Evolutionary conservation across 225 moss, liverwort and hornwort species (phyloP), one percentile per base, ranked within the genome.

Genomic region (Pleurozium schreberi): DNA sequence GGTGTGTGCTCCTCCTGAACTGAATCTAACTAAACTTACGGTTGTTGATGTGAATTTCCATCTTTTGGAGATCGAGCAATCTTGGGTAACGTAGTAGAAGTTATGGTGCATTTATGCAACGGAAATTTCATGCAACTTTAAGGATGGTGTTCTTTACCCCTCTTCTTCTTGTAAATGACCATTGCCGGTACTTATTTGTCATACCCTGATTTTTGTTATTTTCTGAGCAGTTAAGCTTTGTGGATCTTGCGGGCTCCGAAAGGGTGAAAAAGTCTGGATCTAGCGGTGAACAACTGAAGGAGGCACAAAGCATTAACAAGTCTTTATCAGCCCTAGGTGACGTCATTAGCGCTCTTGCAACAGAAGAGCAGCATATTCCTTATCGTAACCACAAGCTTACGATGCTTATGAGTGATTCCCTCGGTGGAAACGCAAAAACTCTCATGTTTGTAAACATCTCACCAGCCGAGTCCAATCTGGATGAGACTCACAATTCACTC

Each of bases 371-470:
- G 75, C 97, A 97, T 86, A 97, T 98, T 85, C 98, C 98, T 62
- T 98, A 98, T 90, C 96, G 98, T 38, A 98, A 98, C 85, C 98
- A 98, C 81, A 98, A 98, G 92, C 92, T 98, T 65, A 98, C 98
- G 61, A 98, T 98, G 98, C 95, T 98, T 65, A 98, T 98, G 98
- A 98, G 98, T 86, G 98, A 98, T 89, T 98, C 98, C 60, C 93
- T 98, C 82, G 98, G 98, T 91, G 98, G 98, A 90, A 98, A 98
- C 91, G 98, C 98, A 7, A 98, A 98, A 89, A 98, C 98, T 67
- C 97, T 98, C 33, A 98, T 98, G 98, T 98, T 97, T 92, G 98
- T 98, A 65, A 98, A 98, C 92, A 98, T 97, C 87, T 98, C 98
- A 68, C 98, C 98, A 63, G 95, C 98, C 42, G 98, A 96, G 52